Evolutionary conservation across 495 filamentous ascomycete genomes (phyloP), one percentile per base, ranked within the genome.

Genomic region (Astrocystis sublimbata): DNA sequence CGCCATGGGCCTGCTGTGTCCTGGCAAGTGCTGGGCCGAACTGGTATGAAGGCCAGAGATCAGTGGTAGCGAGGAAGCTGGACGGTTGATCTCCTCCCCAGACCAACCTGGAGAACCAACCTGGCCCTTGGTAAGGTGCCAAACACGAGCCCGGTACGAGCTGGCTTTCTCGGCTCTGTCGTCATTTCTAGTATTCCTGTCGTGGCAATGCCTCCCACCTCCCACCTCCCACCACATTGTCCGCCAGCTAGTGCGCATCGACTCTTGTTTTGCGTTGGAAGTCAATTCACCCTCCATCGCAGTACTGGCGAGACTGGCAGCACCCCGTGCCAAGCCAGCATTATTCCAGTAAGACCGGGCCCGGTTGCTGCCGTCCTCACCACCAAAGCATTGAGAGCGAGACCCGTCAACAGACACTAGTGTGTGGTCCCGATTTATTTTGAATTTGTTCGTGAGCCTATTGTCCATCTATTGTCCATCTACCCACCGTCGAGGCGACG

Each of bases 91-190:
- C 47, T 4, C 47, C 31, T 50, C 28, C 23, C 47, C n/a, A 31
- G n/a, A 31, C 9, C 28, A 31, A 30, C 23, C 12, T 56, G 53
- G 53, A 36, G n/a, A n/a, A n/a, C n/a, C n/a, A n/a, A n/a, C n/a
- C n/a, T n/a, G n/a, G n/a, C n/a, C n/a, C n/a, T n/a, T n/a, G n/a
- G n/a, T n/a, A n/a, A 23, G 26, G 54, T 26, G 36, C 24, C 35
- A 30, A 45, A 57, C 35, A 57, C 54, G 54, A 57, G 35, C 17
- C 54, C n/a, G n/a, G n/a, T n/a, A n/a, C n/a, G n/a, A n/a, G n/a
- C n/a, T n/a, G n/a, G n/a, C n/a, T n/a, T n/a, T n/a, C n/a, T n/a
- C n/a, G n/a, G 54, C 28, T 40, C 17, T 57, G 31, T 45, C 54
- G 53, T 57, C 54, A 57, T 57, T 21, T 28, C 54, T 19, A 4